Percentiles rank a stretch among this genome's conserved stretches.
Evolutionary conservation across 2,329 filamentous ascomycete genomes (phyloP).

Genomic region (Emmonsia crescens): DNA sequence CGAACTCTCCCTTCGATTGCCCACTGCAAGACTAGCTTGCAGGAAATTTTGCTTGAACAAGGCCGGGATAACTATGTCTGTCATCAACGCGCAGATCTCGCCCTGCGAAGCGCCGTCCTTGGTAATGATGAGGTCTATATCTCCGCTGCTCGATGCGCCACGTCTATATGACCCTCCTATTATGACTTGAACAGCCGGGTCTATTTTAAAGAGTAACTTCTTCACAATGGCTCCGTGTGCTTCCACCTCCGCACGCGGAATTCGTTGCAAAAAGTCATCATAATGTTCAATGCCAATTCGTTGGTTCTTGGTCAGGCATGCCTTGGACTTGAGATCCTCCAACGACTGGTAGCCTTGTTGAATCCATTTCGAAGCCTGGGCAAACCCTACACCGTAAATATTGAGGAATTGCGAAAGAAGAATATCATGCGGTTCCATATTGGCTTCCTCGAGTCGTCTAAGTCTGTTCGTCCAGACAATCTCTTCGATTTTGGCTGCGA

Average conservation of each 20-base stretch:
- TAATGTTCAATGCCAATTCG: slow-evolving; percentile 68
- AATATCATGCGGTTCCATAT: slow-evolving; percentile 54
- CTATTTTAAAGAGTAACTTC: slow-evolving; percentile 47
- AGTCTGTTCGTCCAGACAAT: slow-evolving; percentile 67
- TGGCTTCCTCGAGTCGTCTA: slow-evolving; percentile 59
- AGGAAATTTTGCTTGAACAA: slow-evolving; percentile 57
- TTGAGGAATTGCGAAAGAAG: slow-evolving; percentile 59
- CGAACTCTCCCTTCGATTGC: slow-evolving; percentile 47
- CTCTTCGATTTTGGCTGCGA: slow-evolving; percentile 82
- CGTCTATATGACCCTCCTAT: slow-evolving; percentile 79
- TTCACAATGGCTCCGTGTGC: slow-evolving; percentile 57
- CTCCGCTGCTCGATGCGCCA: slow-evolving; percentile 61
- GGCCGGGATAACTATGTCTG: slow-evolving; percentile 51
- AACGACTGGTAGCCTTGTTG: slow-evolving; percentile 63
- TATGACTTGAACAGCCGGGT: slow-evolving; percentile 56
- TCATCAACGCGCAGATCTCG: slow-evolving; percentile 51
- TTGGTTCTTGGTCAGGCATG: slow-evolving; percentile 58
- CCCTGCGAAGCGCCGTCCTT: slow-evolving; percentile 47
- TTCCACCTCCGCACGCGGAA: slow-evolving; percentile 66
- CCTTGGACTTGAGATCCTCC: slow-evolving; percentile 54
- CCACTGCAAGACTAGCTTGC: slow-evolving; percentile 55
- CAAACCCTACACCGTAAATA: slow-evolving; percentile 66
- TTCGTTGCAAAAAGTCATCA: slow-evolving; percentile 65
- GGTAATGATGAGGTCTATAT: slow-evolving; percentile 79
- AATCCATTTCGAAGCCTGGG: slow-evolving; percentile 65